phyloP scores from a whole-genome alignment of 495 filamentous ascomycete species.

The Choiromyces venosus region DNA sequence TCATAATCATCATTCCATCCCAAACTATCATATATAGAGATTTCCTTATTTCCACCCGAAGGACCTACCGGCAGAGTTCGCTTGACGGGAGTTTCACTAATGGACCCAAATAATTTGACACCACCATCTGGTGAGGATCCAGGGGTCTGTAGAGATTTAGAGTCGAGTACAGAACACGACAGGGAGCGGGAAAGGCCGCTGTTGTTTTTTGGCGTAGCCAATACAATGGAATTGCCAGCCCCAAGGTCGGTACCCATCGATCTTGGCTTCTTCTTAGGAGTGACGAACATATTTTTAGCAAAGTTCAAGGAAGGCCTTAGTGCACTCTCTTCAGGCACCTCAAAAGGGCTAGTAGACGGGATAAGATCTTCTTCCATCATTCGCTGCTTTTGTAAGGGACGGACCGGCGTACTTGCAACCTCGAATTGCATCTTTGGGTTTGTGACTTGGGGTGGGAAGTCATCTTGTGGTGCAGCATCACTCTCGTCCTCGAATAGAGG shows the following conservation, averaged over 20 bases:
- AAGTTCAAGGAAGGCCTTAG: slow-evolving; percentile 1
- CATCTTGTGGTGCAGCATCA: slow-evolving; percentile 8
- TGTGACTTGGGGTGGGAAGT: slow-evolving; percentile 4
- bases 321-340: slow-evolving; percentile 3
- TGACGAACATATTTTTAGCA: slow-evolving; percentile 13
- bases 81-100: slow-evolving; percentile 24
- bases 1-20: slow-evolving; percentile 38
- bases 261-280: slow-evolving; percentile 22
- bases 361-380: slow-evolving; percentile 17
- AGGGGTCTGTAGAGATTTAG: neutral
- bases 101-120: slow-evolving; percentile 18
- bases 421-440: slow-evolving; percentile 1
- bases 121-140: slow-evolving; percentile 25
- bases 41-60: slow-evolving; percentile 1
- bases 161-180: neutral
- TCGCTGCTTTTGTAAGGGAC: slow-evolving; percentile 1
- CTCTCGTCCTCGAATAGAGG: slow-evolving; percentile 3
- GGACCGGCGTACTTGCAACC: slow-evolving; percentile 21
- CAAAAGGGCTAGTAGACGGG: slow-evolving; percentile 28
- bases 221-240: slow-evolving; percentile 14
- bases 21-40: slow-evolving; percentile 36
- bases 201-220: slow-evolving; percentile 16
- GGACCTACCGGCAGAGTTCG: neutral
- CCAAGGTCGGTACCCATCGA: slow-evolving; percentile 11
- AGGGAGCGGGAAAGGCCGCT: slow-evolving; percentile 6